Conservation (phyloP, 2,329 filamentous ascomycete genomes). For the Ambrosiella beaveri region DNA sequence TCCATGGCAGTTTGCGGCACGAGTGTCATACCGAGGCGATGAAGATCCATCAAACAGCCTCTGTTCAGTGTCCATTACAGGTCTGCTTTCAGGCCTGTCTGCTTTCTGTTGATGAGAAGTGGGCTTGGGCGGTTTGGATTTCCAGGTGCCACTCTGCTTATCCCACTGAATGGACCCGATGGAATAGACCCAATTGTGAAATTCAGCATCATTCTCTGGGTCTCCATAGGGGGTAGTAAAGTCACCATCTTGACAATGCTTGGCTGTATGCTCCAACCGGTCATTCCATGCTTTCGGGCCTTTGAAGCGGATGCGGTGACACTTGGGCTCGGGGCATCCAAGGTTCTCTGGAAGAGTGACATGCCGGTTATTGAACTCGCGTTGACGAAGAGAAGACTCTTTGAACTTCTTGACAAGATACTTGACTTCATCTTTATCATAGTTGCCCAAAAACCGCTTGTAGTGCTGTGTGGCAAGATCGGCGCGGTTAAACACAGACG, state of each 20-base stretch:
- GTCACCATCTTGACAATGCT: slow-evolving; percentile 48
- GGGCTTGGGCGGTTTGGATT: too few relatives aligned
- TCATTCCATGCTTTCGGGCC: slow-evolving; percentile 57
- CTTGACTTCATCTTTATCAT: slow-evolving; percentile 20
- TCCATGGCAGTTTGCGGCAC: too few relatives aligned
- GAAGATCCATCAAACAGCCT: too few relatives aligned
- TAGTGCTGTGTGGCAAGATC: slow-evolving; percentile 83
- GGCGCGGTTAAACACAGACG: slow-evolving; percentile 67
- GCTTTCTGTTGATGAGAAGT: too few relatives aligned
- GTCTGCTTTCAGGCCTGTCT: too few relatives aligned
- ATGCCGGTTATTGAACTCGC: too few relatives aligned
- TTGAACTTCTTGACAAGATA: slow-evolving; percentile 24
- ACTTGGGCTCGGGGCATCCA: slow-evolving; percentile 44
- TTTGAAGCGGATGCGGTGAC: slow-evolving; percentile 35
- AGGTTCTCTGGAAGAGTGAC: slow-evolving; percentile 21
- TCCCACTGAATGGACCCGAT: neutral
- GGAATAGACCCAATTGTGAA: neutral
- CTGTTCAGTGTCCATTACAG: too few relatives aligned
- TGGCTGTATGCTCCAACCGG: slow-evolving; percentile 73
- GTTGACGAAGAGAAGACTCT: neutral
- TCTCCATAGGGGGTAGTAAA: neutral
- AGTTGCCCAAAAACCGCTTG: slow-evolving; percentile 54
- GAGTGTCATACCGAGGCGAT: too few relatives aligned
- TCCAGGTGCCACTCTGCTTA: too few relatives aligned
- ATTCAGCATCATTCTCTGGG: neutral